Evolutionary conservation across 257 asterid species (phyloP), one percentile per base, ranked within the genome.

Genomic region (Forsythia viridissima): DNA sequence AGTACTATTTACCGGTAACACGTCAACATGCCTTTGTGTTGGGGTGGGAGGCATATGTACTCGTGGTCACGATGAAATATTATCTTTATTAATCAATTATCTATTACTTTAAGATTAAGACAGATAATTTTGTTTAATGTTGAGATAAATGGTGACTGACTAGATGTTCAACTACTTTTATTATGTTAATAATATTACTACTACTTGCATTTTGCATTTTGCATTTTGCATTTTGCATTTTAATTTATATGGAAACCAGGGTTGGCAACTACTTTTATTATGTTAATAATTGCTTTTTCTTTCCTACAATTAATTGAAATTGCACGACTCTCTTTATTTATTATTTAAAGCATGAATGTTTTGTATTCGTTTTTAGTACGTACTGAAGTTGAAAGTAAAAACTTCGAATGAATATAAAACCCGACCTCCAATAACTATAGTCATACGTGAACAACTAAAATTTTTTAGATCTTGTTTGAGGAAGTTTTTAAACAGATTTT

Each of bases 101-200:
- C 9, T 63, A 63, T 63, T 30, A 21, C 8, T 30, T 9, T 63
- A 63, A 61, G 77, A 84, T 74, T 65, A 21, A 4, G 83, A 79
- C 69, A 42, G 73, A 8, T 37, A 48, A 38, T 78, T 71, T 80
- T 74, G 72, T 70, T 77, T 51, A 57, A 42, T 75, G 18, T 10
- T 21, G 34, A 36, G 44, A 74, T n/a, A 13, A 68, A 76, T 82
- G 84, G 77, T 57, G 42, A 46, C 41, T 85, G 86, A 79, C 84
- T 82, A 48, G 84, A 73, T 65, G 76, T 69, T 72, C 84, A 77
- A 80, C 76, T 69, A 80, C 63, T 43, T 76, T 61, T 71, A 5
- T 63, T 77, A 44, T 77, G 40, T 42, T 65, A 76, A 52, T 59
- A 24, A n/a, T 63, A 63, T 24, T 63, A 63, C 7, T 21, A 63